Evolutionary conservation across 192 early-diverging fungal genomes (phyloP).

Genomic region (Rhizophagus sp.): DNA sequence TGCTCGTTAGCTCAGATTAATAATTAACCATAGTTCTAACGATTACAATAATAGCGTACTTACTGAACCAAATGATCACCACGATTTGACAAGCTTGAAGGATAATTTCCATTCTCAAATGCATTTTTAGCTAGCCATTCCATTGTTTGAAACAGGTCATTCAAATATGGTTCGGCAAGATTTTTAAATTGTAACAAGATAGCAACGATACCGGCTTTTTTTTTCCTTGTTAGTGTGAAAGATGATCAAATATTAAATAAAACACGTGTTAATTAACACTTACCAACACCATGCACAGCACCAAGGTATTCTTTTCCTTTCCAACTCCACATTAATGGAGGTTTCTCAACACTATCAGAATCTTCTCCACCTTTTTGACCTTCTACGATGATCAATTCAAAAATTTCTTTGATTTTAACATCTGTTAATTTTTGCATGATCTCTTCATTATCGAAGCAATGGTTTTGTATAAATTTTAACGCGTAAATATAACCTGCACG

Average conservation of each 20-base stretch:
- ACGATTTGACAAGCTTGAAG: background rate
- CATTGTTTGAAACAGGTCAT: background rate
- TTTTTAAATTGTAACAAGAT: background rate
- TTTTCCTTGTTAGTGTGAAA: background rate
- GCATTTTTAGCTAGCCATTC: background rate
- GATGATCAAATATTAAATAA: background rate
- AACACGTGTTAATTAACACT: background rate
- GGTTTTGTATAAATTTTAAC: background rate
- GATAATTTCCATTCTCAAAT: background rate
- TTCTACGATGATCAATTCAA: background rate
- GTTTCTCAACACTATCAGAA: background rate
- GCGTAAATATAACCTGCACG: background rate
- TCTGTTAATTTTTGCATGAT: background rate
- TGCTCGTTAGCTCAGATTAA: background rate
- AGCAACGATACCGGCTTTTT: background rate
- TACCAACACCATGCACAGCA: background rate
- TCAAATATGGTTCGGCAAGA: background rate
- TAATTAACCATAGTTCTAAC: background rate
- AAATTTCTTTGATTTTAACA: background rate
- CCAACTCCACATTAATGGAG: slow-evolving; percentile 1
- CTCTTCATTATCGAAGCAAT: background rate
- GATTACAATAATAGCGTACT: background rate
- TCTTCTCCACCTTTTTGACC: background rate
- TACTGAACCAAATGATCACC: background rate
- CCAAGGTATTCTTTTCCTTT: background rate